Evolutionary conservation across 2,329 filamentous ascomycete species (phyloP).

Genomic region (Aureobasidium mangrovei): DNA sequence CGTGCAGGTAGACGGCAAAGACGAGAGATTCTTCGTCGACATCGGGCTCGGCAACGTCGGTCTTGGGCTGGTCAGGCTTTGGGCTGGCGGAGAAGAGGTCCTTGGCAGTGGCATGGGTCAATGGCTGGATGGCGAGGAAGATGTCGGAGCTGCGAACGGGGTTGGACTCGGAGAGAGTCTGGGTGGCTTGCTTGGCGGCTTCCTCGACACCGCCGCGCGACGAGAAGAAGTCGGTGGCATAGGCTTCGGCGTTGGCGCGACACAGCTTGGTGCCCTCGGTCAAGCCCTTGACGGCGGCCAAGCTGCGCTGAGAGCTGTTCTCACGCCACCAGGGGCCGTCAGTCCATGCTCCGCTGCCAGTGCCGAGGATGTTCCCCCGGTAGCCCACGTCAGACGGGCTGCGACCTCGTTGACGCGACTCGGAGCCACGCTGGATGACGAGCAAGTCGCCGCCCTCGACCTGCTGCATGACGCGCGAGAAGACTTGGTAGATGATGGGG

Average conservation of each 20-base stretch:
- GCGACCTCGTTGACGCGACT: slow-evolving; percentile 54
- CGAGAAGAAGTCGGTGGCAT: slow-evolving; percentile 76
- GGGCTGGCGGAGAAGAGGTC: slow-evolving; percentile 52
- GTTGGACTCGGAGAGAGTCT: slow-evolving; percentile 73
- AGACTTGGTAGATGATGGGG: slow-evolving; percentile 82
- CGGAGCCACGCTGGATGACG: slow-evolving; percentile 86
- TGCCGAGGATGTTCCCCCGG: slow-evolving; percentile 35
- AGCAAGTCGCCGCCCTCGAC: slow-evolving; percentile 93
- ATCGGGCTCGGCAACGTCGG: slow-evolving; percentile 43
- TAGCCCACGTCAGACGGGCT: slow-evolving; percentile 54
- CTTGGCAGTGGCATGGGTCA: slow-evolving; percentile 55
- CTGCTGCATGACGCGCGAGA: slow-evolving; percentile 95
- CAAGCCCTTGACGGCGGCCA: slow-evolving; percentile 71
- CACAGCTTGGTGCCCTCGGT: slow-evolving; percentile 86
- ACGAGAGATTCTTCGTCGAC: slow-evolving; percentile 52
- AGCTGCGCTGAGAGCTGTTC: slow-evolving; percentile 52
- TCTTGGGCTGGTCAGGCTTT: slow-evolving; percentile 43
- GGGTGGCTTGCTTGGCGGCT: slow-evolving; percentile 69
- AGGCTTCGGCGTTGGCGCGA: slow-evolving; percentile 78
- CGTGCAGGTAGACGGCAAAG: slow-evolving; percentile 72
- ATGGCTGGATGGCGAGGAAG: slow-evolving; percentile 89
- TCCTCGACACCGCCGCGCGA: slow-evolving; percentile 68
- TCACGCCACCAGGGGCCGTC: slow-evolving; percentile 96
- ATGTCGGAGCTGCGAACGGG: slow-evolving; percentile 89
- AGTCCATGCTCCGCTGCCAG: slow-evolving; percentile 61